Percentiles rank a stretch among this genome's conserved stretches.
phyloP scores from a whole-genome alignment of 805 yeast species.

The Lachancea thermotolerans region DNA sequence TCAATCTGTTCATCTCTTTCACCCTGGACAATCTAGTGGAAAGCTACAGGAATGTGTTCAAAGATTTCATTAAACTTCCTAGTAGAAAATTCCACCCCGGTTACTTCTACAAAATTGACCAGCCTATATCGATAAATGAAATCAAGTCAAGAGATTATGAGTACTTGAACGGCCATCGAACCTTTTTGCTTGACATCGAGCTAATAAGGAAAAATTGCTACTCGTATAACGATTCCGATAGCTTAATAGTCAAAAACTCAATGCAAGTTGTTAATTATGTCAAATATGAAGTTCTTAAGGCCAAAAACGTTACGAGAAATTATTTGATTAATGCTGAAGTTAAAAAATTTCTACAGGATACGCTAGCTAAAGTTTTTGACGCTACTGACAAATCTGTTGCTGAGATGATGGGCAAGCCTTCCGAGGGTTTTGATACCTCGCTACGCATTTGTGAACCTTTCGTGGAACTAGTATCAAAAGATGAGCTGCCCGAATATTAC shows the following conservation, averaged over 20 bases:
- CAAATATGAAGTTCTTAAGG: conserved; percentile 40
- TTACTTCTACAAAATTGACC: conserved; percentile 57
- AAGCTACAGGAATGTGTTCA: conserved; percentile 25
- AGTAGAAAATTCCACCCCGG: conserved; percentile 71
- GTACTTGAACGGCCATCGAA: conserved; percentile 28
- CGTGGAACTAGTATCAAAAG: conserved; percentile 62
- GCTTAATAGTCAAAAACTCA: conserved; percentile 64
- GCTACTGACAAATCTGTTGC: conserved; percentile 21
- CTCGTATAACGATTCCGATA: conserved; percentile 59
- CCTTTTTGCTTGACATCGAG: conserved; percentile 53
- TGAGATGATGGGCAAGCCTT: conserved; percentile 15
- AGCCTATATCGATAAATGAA: conserved; percentile 67
- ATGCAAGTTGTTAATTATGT: conserved; percentile 50
- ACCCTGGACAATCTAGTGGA: conserved; percentile 27
- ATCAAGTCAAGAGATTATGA: conserved; percentile 40
- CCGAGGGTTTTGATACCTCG: conserved; percentile 20
- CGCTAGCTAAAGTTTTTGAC: conserved; percentile 23
- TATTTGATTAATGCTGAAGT: conserved; percentile 24
- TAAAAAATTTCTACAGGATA: conserved; percentile 15
- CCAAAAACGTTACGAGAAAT: conserved; percentile 30
- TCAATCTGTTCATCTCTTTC: conserved; percentile 26
- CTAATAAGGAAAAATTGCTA: conserved; percentile 65
- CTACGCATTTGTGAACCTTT: conserved; percentile 58
- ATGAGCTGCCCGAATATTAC: conserved; percentile 76
- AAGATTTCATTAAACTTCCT: conserved; percentile 66